phyloP scores from a whole-genome alignment of 129 eudicot species.

The Ambrosia artemisiifolia region DNA sequence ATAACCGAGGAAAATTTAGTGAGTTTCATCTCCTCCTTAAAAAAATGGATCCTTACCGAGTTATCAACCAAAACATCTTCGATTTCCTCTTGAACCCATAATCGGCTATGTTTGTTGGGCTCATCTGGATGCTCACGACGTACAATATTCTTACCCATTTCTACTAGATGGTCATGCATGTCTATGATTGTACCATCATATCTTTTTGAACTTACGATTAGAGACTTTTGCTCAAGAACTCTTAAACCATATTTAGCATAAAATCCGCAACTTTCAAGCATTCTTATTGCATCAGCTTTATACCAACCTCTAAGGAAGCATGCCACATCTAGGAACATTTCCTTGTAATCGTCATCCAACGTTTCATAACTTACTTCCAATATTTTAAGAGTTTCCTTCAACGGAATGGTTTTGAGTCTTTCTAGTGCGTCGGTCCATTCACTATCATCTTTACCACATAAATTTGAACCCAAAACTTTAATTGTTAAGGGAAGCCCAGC shows the following conservation, averaged over 20 bases:
- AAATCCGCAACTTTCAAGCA: too few species aligned
- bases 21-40: neutral
- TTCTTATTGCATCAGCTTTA: neutral
- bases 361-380: too few species aligned
- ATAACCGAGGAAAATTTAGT: neutral
- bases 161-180: slow-evolving; percentile 3
- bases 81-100: neutral
- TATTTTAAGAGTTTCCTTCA: neutral
- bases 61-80: neutral
- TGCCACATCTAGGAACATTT: neutral
- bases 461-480: neutral
- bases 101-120: neutral
- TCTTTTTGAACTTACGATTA: too few species aligned
- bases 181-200: too few species aligned
- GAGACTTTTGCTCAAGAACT: too few species aligned
- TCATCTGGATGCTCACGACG: neutral
- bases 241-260: too few species aligned
- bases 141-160: neutral
- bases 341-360: neutral
- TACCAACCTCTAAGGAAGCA: neutral
- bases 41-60: slow-evolving; percentile 1
- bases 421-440: neutral
- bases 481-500: slow-evolving; percentile 26
- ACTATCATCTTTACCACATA: neutral
- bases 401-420: neutral